A percentile compares a stretch with the other conserved stretches of the same genome.
Conservation (phyloP, 140 eudicot species). For the Oenanthe javanica region DNA sequence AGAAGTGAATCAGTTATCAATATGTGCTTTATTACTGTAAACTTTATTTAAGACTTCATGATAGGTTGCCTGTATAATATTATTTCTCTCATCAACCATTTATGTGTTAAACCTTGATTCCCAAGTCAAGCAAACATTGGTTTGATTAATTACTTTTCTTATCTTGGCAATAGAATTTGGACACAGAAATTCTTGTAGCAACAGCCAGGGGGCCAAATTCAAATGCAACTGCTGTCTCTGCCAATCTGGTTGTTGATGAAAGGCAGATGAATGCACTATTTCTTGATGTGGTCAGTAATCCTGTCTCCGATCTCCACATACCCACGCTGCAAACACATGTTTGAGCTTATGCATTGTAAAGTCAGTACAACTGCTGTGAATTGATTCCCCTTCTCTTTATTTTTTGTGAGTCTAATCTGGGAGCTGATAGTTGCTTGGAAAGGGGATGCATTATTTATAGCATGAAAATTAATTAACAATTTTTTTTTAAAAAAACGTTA, state of each 20-base stretch:
- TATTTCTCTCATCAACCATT: neutral
- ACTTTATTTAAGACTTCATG: neutral
- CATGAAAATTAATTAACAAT: neutral
- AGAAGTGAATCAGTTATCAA: neutral
- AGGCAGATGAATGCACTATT: conserved; percentile 97
- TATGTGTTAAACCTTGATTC: neutral
- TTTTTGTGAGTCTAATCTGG: too few relatives aligned
- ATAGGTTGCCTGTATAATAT: neutral
- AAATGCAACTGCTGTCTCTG: conserved; percentile 74
- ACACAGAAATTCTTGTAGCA: conserved; percentile 85
- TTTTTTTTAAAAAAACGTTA: too few relatives aligned
- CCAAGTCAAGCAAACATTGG: neutral
- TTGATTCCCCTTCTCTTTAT: too few relatives aligned
- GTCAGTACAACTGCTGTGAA: neutral
- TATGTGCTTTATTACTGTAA: neutral
- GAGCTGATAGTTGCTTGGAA: too few relatives aligned
- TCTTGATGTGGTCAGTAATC: conserved; percentile 72
- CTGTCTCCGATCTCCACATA: neutral
- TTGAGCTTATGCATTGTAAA: neutral
- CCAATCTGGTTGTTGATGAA: conserved; percentile 82
- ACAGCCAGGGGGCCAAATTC: conserved; percentile 71
- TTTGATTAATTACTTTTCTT: neutral
- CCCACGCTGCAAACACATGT: neutral
- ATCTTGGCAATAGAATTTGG: conserved; percentile 49
- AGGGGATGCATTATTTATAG: neutral